phyloP scores from a whole-genome alignment of 2,329 filamentous ascomycete species.

The Talaromyces sp. region DNA sequence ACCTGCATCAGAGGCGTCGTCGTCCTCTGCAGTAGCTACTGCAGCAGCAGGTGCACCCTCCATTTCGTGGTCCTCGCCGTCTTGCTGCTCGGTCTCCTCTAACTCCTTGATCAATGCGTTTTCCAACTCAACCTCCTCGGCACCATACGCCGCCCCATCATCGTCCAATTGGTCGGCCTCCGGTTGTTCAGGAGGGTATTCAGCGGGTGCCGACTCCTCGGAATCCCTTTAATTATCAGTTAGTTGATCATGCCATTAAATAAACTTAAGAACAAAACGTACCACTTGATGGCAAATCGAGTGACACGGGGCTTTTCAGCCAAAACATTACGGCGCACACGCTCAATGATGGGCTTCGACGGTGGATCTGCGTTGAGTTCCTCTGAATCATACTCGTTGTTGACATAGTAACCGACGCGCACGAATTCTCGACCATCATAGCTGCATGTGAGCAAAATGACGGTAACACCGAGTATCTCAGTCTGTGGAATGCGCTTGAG shows the following conservation, averaged over 20 bases:
- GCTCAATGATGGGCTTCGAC: slow-evolving; percentile 86
- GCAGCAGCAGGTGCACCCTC: slow-evolving; percentile 58
- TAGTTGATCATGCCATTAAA: not conserved
- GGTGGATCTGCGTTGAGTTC: slow-evolving; percentile 86
- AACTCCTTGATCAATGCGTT: slow-evolving; percentile 56
- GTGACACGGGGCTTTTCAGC: slow-evolving; percentile 97
- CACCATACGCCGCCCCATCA: slow-evolving; percentile 80
- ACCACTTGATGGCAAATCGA: slow-evolving; percentile 98
- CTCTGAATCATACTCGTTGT: slow-evolving; percentile 96
- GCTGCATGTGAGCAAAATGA: slow-evolving; percentile 91
- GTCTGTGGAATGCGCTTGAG: slow-evolving; percentile 86
- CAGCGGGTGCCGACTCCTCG: slow-evolving; percentile 91
- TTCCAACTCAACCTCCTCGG: slow-evolving; percentile 77
- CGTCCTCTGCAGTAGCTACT: slow-evolving; percentile 44
- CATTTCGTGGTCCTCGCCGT: slow-evolving; percentile 72
- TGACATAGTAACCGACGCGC: slow-evolving; percentile 97
- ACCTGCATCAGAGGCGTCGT: slow-evolving; percentile 69
- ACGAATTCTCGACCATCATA: slow-evolving; percentile 97
- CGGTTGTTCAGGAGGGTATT: slow-evolving; percentile 95
- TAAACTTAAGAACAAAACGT: slow-evolving; percentile 30
- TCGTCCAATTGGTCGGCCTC: slow-evolving; percentile 85
- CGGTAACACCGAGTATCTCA: slow-evolving; percentile 94
- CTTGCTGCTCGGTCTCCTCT: slow-evolving; percentile 46
- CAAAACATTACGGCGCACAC: slow-evolving; percentile 85
- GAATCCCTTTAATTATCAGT: slow-evolving; percentile 66